Evolutionary conservation across 352 stramenopile genomes (phyloP).

Genomic region (Phytophthora meadii): DNA sequence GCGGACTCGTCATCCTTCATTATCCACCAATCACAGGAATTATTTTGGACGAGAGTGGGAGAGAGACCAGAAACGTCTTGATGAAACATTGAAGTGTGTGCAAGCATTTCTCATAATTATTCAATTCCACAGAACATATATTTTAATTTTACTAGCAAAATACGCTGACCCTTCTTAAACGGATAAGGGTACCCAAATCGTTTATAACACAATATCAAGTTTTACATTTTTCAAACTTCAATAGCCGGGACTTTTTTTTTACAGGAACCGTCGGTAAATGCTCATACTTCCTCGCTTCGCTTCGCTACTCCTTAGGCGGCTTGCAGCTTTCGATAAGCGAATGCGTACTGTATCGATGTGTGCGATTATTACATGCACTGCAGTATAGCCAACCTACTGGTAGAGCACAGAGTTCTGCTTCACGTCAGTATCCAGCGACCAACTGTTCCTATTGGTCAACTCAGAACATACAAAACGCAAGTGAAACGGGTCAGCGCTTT

Average conservation of each 20-base stretch:
- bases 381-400: too few relatives aligned
- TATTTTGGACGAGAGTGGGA: conserved; percentile 11
- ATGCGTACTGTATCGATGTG: too few relatives aligned
- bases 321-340: too few relatives aligned
- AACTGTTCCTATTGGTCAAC: conserved; percentile 24
- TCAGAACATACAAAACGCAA: conserved; percentile 16
- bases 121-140: too few relatives aligned
- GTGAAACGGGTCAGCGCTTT: conserved; percentile 34
- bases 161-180: neutral
- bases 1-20: conserved; percentile 8
- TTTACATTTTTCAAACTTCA: conserved; percentile 1
- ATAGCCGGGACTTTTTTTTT: conserved; percentile 11
- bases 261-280: conserved; percentile 10
- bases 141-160: too few relatives aligned
- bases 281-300: too few relatives aligned
- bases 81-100: neutral
- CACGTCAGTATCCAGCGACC: neutral
- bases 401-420: neutral
- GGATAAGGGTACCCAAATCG: neutral
- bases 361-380: too few relatives aligned
- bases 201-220: neutral
- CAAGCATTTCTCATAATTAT: too few relatives aligned
- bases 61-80: conserved; percentile 2
- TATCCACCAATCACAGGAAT: conserved; percentile 17
- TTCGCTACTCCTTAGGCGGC: too few relatives aligned